Evolutionary conservation across 2,329 filamentous ascomycete species (phyloP).

Genomic region (Penicillium sp.): DNA sequence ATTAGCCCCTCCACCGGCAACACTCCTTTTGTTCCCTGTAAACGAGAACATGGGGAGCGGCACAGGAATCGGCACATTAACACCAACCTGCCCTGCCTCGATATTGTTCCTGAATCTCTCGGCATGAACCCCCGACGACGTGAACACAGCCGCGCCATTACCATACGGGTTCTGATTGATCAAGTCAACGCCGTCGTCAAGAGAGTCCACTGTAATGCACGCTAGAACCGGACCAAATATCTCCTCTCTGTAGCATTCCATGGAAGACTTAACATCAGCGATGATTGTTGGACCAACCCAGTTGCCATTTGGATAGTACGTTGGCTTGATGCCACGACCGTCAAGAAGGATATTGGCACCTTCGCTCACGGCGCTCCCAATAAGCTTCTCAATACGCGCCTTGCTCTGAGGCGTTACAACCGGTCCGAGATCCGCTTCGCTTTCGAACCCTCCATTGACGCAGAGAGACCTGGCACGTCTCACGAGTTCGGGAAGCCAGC

Average conservation of each 20-base stretch:
- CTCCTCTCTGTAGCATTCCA: not conserved
- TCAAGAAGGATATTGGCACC: not conserved
- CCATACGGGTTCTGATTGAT: not conserved
- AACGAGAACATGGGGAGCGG: not conserved
- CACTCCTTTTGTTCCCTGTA: not conserved
- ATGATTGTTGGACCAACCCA: not conserved
- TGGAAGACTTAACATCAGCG: not conserved
- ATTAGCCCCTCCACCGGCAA: not conserved
- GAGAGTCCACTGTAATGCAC: not conserved
- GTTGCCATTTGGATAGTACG: not conserved
- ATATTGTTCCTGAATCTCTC: not conserved
- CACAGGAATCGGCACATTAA: not conserved
- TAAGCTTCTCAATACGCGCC: not conserved
- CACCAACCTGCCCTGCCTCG: not conserved
- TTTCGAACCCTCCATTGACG: not conserved
- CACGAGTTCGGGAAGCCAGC: not conserved
- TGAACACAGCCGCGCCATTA: not conserved
- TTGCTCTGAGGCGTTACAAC: not conserved
- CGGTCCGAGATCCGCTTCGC: not conserved
- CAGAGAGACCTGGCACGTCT: not conserved
- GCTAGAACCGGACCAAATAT: not conserved
- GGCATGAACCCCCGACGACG: not conserved
- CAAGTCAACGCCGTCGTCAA: not conserved
- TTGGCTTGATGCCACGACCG: not conserved
- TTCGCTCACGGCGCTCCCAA: not conserved